phyloP scores from a whole-genome alignment of 768 basidiomycete genomes.

The Suillus alpinus region DNA sequence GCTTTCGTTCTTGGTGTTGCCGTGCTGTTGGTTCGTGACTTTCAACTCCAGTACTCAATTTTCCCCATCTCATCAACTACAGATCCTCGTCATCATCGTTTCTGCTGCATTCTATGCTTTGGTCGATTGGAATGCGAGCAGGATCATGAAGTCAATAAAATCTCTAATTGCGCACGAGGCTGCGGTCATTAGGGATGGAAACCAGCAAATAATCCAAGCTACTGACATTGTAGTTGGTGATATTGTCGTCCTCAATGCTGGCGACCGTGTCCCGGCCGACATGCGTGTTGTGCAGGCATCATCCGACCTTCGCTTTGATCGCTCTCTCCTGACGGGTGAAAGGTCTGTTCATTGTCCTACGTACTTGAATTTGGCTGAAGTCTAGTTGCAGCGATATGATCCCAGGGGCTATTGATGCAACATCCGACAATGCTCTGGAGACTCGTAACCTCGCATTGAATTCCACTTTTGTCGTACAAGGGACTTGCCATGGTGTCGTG shows the following conservation, averaged over 20 bases:
- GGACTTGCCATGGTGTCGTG: conserved; percentile 46
- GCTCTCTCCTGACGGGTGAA: conserved; percentile 66
- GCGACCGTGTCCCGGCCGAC: conserved; percentile 72
- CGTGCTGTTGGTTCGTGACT: background rate
- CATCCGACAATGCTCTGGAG: conserved; percentile 40
- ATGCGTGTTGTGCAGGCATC: conserved; percentile 58
- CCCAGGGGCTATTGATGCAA: conserved; percentile 36
- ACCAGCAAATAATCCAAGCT: conserved; percentile 46
- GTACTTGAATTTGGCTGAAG: conserved; percentile 5
- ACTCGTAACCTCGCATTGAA: conserved; percentile 53
- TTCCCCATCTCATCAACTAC: conserved; percentile 52
- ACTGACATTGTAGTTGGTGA: conserved; percentile 68
- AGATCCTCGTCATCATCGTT: conserved; percentile 56
- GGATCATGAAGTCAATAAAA: conserved; percentile 47
- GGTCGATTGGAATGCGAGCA: conserved; percentile 27
- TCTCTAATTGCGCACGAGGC: conserved; percentile 36
- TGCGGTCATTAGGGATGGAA: conserved; percentile 45
- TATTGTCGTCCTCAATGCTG: conserved; percentile 58
- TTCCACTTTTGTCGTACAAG: conserved; percentile 37
- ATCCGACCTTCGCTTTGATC: conserved; percentile 58
- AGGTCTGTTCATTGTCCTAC: conserved; percentile 37
- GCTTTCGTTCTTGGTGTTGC: conserved; percentile 54
- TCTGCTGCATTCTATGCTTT: conserved; percentile 28
- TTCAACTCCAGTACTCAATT: background rate
- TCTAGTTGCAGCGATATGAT: conserved; percentile 23